Conservation (phyloP, 805 yeast genomes). For the Ogataea ganodermae region DNA sequence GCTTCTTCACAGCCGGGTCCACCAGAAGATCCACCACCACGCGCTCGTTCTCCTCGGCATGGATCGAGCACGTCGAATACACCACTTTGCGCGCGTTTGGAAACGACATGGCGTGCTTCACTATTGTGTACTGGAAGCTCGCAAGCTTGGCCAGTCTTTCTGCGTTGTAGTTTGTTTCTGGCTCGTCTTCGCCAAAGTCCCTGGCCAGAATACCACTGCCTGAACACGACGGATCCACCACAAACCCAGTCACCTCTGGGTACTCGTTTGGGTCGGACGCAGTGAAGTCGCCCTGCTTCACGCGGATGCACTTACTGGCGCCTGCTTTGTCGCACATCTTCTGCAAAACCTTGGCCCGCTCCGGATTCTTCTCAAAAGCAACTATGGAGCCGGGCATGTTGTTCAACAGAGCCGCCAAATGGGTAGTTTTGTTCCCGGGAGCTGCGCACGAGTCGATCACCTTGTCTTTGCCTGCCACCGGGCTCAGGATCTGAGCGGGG, state of each 20-base stretch:
- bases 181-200: constrained; percentile 61
- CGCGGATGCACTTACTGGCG: constrained; percentile 45
- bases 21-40: constrained; percentile 79
- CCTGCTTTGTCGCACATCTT: constrained; percentile 84
- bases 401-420: constrained; percentile 67
- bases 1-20: constrained; percentile 60
- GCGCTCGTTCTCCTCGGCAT: constrained; percentile 89
- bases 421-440: constrained; percentile 98
- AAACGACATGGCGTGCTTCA: constrained; percentile 83
- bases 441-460: constrained; percentile 96
- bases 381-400: constrained; percentile 49
- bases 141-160: constrained; percentile 72
- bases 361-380: constrained; percentile 87
- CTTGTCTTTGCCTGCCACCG: constrained; percentile 51
- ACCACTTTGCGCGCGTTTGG: constrained; percentile 78
- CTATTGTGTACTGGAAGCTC: constrained; percentile 83
- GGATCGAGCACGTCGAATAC: constrained; percentile 94
- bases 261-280: constrained; percentile 57
- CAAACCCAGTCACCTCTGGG: constrained; percentile 69
- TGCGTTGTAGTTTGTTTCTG: constrained; percentile 41
- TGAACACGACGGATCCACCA: constrained; percentile 96
- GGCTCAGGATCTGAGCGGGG: constrained; percentile 82
- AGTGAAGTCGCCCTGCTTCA: constrained; percentile 63
- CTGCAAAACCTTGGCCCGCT: constrained; percentile 66
- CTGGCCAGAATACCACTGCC: constrained; percentile 98